A percentile compares a stretch with the other conserved stretches of the same genome.
phyloP scores from a whole-genome alignment of 208 protist genomes.

The Angomonas deanei region DNA sequence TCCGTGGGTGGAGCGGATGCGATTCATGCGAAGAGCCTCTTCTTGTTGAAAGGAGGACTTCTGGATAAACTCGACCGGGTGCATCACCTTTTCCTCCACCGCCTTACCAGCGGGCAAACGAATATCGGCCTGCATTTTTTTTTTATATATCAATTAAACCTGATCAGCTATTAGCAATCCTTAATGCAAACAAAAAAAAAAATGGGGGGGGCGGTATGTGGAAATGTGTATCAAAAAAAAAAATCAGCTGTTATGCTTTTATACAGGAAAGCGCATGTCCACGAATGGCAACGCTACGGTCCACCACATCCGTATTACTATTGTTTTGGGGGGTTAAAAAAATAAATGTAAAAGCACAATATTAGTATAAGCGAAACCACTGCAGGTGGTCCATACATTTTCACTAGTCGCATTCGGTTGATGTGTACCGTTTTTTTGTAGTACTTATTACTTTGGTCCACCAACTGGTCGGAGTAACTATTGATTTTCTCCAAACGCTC shows the following conservation, averaged over 20 bases:
- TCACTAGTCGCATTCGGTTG: conserved; percentile 84
- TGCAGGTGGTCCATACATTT: conserved; percentile 77
- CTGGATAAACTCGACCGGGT: conserved; percentile 87
- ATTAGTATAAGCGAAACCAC: conserved; percentile 59
- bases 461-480: conserved; percentile 75
- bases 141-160: not conserved
- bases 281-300: not conserved
- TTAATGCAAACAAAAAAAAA: conserved; percentile 10
- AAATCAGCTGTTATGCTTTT: no score
- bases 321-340: no score
- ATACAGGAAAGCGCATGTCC: not conserved
- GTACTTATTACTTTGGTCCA: conserved; percentile 75
- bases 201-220: not conserved
- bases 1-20: conserved; percentile 75
- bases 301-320: no score
- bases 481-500: conserved; percentile 89
- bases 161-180: no score
- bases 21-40: conserved; percentile 76
- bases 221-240: not conserved
- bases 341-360: conserved; percentile 81
- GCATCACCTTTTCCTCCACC: conserved; percentile 60
- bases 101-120: conserved; percentile 33
- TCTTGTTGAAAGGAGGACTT: conserved; percentile 51
- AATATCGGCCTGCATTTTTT: conserved; percentile 28
- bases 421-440: conserved; percentile 85